Conservation (phyloP, 441 rosid genomes). For the Adansonia rubrostipa region DNA sequence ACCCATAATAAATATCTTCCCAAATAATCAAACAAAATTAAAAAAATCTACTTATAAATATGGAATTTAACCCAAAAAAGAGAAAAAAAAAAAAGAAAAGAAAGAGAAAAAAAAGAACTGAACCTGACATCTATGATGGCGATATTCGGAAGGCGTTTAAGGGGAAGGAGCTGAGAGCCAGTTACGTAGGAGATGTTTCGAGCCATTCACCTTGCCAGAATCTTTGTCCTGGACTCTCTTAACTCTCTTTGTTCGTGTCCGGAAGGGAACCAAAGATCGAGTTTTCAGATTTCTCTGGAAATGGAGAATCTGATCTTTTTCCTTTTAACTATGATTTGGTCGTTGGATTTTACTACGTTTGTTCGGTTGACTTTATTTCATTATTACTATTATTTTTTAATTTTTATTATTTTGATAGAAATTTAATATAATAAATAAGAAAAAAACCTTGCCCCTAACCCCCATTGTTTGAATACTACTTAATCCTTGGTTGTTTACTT, state of each 20-base stretch:
- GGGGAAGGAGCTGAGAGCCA: slow-evolving; percentile 73
- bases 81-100: too few species aligned
- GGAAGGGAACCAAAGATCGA: background rate
- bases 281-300: background rate
- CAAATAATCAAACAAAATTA: background rate
- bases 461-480: too few species aligned
- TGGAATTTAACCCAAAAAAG: background rate
- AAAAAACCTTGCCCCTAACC: too few species aligned
- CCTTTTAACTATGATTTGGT: background rate
- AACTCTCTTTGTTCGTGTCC: background rate
- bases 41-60: background rate
- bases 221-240: background rate
- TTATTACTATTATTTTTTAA: background rate
- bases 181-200: slow-evolving; percentile 76
- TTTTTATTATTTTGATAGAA: background rate
- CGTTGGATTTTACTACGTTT: slow-evolving; percentile 6
- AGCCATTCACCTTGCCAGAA: slow-evolving; percentile 46
- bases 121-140: slow-evolving; percentile 90
- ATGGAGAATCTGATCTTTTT: background rate
- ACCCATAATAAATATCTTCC: background rate
- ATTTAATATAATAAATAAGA: too few species aligned
- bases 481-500: background rate
- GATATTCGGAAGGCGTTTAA: slow-evolving; percentile 65
- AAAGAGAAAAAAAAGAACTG: background rate
- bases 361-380: background rate